Conservation (phyloP, 78 protist genomes). For the Pigoraptor vietnamica region DNA sequence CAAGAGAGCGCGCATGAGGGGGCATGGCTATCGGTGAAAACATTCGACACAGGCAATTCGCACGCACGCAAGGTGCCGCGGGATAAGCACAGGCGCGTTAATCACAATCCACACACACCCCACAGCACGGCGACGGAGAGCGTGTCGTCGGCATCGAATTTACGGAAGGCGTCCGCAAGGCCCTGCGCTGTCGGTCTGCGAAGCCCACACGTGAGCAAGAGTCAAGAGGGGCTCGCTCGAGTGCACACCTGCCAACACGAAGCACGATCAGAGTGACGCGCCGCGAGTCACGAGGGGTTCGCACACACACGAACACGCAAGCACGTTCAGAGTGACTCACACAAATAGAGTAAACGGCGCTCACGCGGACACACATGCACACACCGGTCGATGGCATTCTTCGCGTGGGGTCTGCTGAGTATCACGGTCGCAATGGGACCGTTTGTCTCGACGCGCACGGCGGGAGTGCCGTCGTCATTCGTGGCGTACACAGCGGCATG, state of each 20-base stretch:
- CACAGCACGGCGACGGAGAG: slow-evolving; percentile 45
- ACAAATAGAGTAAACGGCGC: too few species aligned
- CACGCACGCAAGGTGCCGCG: too few species aligned
- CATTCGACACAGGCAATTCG: too few species aligned
- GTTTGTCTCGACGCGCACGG: not conserved
- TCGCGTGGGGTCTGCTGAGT: slow-evolving; percentile 29
- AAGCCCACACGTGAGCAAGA: too few species aligned
- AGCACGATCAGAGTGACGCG: too few species aligned
- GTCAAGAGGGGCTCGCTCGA: not conserved
- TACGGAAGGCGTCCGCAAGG: slow-evolving; percentile 34
- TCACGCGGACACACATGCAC: too few species aligned
- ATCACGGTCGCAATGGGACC: slow-evolving; percentile 17
- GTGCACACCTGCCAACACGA: too few species aligned
- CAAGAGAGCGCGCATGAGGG: too few species aligned
- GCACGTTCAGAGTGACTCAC: too few species aligned
- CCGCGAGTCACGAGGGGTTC: not conserved
- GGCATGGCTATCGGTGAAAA: too few species aligned
- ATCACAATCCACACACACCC: not conserved
- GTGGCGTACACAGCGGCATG: not conserved
- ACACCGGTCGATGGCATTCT: slow-evolving; percentile 57
- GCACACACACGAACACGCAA: too few species aligned
- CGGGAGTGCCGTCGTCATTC: not conserved
- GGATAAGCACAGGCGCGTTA: too few species aligned
- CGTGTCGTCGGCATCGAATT: slow-evolving; percentile 47
- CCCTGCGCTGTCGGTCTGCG: slow-evolving; percentile 35